A percentile compares a stretch with the other conserved stretches of the same genome.
Evolutionary conservation across 352 stramenopile species (phyloP).

Genomic region (Globisporangium polare): DNA sequence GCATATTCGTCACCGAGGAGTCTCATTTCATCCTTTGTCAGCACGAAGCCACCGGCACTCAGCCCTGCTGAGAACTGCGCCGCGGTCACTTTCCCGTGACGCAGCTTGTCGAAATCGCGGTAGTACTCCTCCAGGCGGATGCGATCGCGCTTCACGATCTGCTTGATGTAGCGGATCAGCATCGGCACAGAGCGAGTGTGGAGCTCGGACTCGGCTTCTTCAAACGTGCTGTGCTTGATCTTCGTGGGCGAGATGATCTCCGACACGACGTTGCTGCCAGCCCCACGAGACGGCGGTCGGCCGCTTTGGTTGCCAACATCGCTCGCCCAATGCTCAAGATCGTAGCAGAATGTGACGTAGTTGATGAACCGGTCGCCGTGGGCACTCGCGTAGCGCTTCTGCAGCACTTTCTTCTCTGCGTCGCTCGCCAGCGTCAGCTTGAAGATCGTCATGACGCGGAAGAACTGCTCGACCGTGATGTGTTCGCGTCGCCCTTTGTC

Average conservation of each 20-base stretch:
- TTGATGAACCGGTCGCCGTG: conserved; percentile 78
- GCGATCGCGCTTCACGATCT: conserved; percentile 74
- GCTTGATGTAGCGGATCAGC: conserved; percentile 78
- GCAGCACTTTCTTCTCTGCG: conserved; percentile 45
- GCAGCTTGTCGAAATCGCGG: conserved; percentile 80
- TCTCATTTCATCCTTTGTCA: conserved; percentile 55
- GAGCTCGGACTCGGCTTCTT: conserved; percentile 23
- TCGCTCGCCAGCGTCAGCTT: conserved; percentile 56
- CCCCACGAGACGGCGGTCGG: conserved; percentile 36
- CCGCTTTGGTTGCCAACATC: conserved; percentile 28
- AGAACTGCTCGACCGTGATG: conserved; percentile 80
- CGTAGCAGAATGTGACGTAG: conserved; percentile 82
- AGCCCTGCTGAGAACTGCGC: conserved; percentile 65
- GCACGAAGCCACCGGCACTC: conserved; percentile 43
- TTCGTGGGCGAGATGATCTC: conserved; percentile 59
- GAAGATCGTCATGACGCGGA: conserved; percentile 75
- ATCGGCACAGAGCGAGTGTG: conserved; percentile 55
- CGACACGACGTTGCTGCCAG: conserved; percentile 28
- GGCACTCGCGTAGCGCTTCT: conserved; percentile 66
- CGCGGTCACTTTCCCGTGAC: conserved; percentile 68
- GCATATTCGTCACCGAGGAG: conserved; percentile 57
- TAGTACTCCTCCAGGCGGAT: conserved; percentile 83
- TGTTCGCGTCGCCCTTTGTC: conserved; percentile 70
- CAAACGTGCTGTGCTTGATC: conserved; percentile 34
- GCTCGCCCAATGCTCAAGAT: conserved; percentile 52